Evolutionary conservation across 805 yeast species (phyloP).

Genomic region (Lipomyces sp.): DNA sequence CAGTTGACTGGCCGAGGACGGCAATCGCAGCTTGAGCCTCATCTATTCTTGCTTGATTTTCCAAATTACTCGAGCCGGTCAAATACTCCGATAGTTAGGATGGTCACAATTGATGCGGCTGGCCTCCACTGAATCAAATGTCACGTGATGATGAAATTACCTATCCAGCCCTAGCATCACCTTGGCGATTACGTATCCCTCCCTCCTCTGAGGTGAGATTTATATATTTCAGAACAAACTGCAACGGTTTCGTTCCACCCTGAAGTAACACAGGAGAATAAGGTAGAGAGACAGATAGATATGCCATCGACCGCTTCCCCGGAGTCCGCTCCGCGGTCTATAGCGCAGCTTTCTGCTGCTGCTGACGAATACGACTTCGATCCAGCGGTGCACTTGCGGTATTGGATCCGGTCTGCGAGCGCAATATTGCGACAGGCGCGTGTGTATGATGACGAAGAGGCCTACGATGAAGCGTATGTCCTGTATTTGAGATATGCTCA

Average conservation of each 20-base stretch:
- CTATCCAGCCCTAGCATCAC: not conserved
- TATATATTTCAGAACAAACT: not conserved
- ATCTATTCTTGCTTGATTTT: slow-evolving; percentile 36
- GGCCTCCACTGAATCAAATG: no score
- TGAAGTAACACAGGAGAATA: not conserved
- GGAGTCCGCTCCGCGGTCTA: slow-evolving; percentile 15
- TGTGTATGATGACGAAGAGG: slow-evolving; percentile 51
- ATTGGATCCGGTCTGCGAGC: slow-evolving; percentile 62
- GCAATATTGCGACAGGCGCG: slow-evolving; percentile 56
- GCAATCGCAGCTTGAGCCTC: slow-evolving; percentile 49
- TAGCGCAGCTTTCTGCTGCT: slow-evolving; percentile 26
- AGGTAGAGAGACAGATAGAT: not conserved
- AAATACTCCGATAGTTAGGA: no score
- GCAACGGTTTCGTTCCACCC: not conserved
- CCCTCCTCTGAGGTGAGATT: not conserved
- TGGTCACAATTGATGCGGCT: no score
- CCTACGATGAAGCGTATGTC: slow-evolving; percentile 57
- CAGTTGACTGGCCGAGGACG: slow-evolving; percentile 43
- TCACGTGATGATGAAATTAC: no score
- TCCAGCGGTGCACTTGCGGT: slow-evolving; percentile 53
- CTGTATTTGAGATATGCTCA: slow-evolving; percentile 65
- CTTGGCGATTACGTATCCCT: not conserved
- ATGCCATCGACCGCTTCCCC: not conserved
- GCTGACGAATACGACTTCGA: slow-evolving; percentile 63
- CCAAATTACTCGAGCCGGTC: no score